These are phyloP conservation scores for Cordia subcordata DNA, from an alignment of 257 asterid genomes.

Conservation along the genomic window DNA sequence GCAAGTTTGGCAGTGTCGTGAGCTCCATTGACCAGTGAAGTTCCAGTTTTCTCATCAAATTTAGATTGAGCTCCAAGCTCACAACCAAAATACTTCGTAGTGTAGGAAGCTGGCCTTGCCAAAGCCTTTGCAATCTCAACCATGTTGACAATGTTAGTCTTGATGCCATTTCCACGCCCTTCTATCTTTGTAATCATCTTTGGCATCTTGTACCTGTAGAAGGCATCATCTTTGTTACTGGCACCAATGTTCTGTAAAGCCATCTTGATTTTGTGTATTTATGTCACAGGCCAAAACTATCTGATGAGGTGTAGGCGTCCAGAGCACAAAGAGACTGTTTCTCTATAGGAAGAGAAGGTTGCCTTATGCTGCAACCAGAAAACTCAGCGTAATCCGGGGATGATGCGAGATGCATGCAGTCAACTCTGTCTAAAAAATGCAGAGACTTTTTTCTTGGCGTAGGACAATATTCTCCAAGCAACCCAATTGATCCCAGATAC, in stretches of 20 bases:
- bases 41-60: slow-evolving; percentile 44
- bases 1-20: slow-evolving; percentile 43
- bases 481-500: slow-evolving; percentile 30
- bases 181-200: slow-evolving; percentile 39
- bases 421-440: slow-evolving; percentile 16
- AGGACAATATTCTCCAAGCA: slow-evolving; percentile 40
- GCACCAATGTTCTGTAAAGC: slow-evolving; percentile 42
- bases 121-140: slow-evolving; percentile 42
- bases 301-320: background rate
- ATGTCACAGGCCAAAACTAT: slow-evolving; percentile 12
- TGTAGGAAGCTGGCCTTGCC: slow-evolving; percentile 41
- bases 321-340: slow-evolving; percentile 14
- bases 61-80: slow-evolving; percentile 50
- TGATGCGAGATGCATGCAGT: slow-evolving; percentile 35
- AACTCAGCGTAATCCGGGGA: slow-evolving; percentile 13
- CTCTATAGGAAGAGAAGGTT: slow-evolving; percentile 11
- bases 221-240: slow-evolving; percentile 45
- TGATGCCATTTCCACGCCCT: slow-evolving; percentile 48
- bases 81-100: slow-evolving; percentile 34
- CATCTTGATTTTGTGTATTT: slow-evolving; percentile 16
- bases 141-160: slow-evolving; percentile 39
- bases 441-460: slow-evolving; percentile 23
- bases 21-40: slow-evolving; percentile 38
- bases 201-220: slow-evolving; percentile 48
- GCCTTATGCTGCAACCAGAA: slow-evolving; percentile 21